Conservation (phyloP, 768 basidiomycete genomes). For the Coprinellus micaceus region DNA sequence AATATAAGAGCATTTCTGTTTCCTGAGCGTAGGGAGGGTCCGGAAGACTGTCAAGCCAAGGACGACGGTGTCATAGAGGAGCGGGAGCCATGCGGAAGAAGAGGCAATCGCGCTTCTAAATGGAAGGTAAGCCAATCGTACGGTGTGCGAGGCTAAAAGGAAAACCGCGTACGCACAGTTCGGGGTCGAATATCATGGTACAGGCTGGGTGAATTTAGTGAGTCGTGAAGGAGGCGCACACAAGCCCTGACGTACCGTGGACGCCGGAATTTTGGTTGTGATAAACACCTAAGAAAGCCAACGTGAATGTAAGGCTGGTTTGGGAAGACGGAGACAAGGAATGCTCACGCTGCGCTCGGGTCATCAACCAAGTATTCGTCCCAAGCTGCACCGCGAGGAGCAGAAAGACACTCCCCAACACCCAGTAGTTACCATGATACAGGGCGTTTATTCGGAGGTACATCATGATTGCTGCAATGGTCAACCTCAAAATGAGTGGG, state of each 20-base stretch:
- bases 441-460: constrained; percentile 45
- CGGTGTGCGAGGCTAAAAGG: not conserved
- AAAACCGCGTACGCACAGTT: constrained; percentile 22
- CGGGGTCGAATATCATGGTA: constrained; percentile 38
- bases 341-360: constrained; percentile 43
- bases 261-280: constrained; percentile 38
- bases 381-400: constrained; percentile 43
- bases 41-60: constrained; percentile 36
- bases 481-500: not conserved
- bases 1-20: constrained; percentile 33
- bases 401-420: constrained; percentile 25
- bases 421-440: constrained; percentile 31
- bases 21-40: constrained; percentile 33
- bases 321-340: not conserved
- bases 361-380: constrained; percentile 54
- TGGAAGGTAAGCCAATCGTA: constrained; percentile 14
- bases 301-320: not conserved
- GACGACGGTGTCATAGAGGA: constrained; percentile 45
- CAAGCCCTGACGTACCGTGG: constrained; percentile 21
- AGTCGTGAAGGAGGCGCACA: not conserved
- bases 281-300: constrained; percentile 30
- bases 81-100: constrained; percentile 49
- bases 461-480: constrained; percentile 47
- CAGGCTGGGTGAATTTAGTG: constrained; percentile 27
- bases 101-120: constrained; percentile 37